Evolutionary conservation across 805 yeast species (phyloP), one percentile per base, ranked within the genome.

Genomic region (Monosporozyma aerobia): DNA sequence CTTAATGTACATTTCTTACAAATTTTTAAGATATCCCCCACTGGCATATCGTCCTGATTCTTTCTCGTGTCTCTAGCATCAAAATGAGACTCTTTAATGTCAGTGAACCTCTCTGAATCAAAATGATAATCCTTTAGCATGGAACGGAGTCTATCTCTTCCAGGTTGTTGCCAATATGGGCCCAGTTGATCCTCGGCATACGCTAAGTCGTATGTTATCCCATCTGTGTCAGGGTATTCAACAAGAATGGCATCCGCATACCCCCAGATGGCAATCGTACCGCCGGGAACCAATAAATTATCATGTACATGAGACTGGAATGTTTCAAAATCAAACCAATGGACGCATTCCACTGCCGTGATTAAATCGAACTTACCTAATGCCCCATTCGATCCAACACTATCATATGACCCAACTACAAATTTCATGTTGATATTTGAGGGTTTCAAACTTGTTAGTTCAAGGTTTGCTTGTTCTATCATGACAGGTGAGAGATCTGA

Each of bases 331-430:
- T 83, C 75, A 53, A 87, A 78, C 96, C 96, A 90, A 68, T 90
- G 97, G n/a, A 78, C 80, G 54, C 90, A 85, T 63, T 90, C 90
- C 0, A 90, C 95, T n/a, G 83, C 86, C 2, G 89, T 77, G 13
- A 88, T 72, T 59, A 88, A 54, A 63, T 85, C 95, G 7, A 79
- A 52, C 23, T 53, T 52, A 6, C 22, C 16, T 25, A 56, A 25
- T 16, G 55, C 53, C 2, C 46, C 41, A 33, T 57, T 54, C 6
- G 10, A 8, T 4, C 45, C 45, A 5, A 43, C 14, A 6, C 54
- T 35, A 63, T 54, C 72, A 52, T 58, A 47, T 6, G 72, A 49
- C 72, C 67, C 39, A 72, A 63, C 33, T 72, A 64, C 48, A 44
- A 63, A 63, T 43, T 43, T 10, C 30, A 43, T 43, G 5, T 53